Evolutionary conservation across 1,139 yeast genomes (phyloP), one percentile per base, ranked within the genome.

Genomic region (Yamadazyma songkhlaensis): DNA sequence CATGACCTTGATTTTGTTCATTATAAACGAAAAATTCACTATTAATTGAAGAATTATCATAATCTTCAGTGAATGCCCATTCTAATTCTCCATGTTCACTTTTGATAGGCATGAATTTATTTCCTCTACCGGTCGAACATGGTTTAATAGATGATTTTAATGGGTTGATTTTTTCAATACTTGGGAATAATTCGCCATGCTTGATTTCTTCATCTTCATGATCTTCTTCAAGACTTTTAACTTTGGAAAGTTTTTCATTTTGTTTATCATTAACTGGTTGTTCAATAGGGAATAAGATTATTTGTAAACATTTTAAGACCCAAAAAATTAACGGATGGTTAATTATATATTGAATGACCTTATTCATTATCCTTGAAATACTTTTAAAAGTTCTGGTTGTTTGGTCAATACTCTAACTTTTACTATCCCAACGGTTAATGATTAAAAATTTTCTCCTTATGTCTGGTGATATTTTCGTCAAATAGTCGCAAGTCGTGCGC

Each of bases 71-170:
- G 41, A 78, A 65, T 8, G 71, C 70, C 79, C 83, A 79, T 43
- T 76, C 81, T 12, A 79, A 65, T 46, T 77, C 79, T 3, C 85
- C 85, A 28, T 67, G 62, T 9, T 58, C 60, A 48, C 76, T 77
- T 37, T 74, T 77, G 45, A 70, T 64, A 5, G 82, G 79, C 15
- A 75, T 58, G 27, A 75, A 61, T 37, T 73, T 62, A 3, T 80
- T 64, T 29, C 76, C 64, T 25, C 62, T 48, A 5, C 70, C 68
- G 7, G 81, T 76, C 17, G 83, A 72, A 50, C 84, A 79, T 9
- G 70, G 63, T 30, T 55, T 52, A 29, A 58, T 53, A 12, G 46
- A 39, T 4, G 46, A 37, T 11, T 32, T 30, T 30, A 35, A 35
- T 13, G 34, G 23, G 4, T 17, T 31, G 26, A 40, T 36, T 5